phyloP scores from a whole-genome alignment of 768 basidiomycete genomes.

The Lactarius hengduanensis region DNA sequence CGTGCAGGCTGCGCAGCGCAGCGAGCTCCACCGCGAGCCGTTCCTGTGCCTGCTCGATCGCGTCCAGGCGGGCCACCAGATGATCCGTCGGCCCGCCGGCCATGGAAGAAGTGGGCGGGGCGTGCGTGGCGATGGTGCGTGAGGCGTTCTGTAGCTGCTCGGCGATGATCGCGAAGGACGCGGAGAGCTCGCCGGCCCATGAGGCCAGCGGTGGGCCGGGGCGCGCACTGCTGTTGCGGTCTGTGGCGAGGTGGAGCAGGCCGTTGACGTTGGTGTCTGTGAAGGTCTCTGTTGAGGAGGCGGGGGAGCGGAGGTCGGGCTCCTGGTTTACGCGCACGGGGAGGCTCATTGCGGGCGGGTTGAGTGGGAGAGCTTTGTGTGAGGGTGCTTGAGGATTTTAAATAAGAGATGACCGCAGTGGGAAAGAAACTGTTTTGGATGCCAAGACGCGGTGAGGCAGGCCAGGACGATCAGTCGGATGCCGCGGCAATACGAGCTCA shows the following conservation, averaged over 20 bases:
- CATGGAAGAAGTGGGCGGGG: slow-evolving; percentile 25
- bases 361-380: neutral
- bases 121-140: slow-evolving; percentile 37
- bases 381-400: too few relatives aligned
- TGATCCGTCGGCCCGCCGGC: too few relatives aligned
- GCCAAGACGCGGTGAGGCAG: too few relatives aligned
- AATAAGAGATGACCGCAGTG: too few relatives aligned
- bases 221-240: neutral
- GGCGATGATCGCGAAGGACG: slow-evolving; percentile 42
- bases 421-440: too few relatives aligned
- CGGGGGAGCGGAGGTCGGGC: neutral
- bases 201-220: neutral
- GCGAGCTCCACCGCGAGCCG: slow-evolving; percentile 37
- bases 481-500: neutral
- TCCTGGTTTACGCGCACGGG: neutral
- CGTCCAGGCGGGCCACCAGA: slow-evolving; percentile 31
- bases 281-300: slow-evolving; percentile 15
- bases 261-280: neutral
- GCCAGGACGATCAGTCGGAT: neutral
- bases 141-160: slow-evolving; percentile 44
- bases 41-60: slow-evolving; percentile 38
- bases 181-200: slow-evolving; percentile 31
- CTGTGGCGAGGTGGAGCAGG: neutral
- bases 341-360: neutral
- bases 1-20: slow-evolving; percentile 28